Evolutionary conservation across 257 asterid genomes (phyloP).

Genomic region (Knoxia roxburghii): DNA sequence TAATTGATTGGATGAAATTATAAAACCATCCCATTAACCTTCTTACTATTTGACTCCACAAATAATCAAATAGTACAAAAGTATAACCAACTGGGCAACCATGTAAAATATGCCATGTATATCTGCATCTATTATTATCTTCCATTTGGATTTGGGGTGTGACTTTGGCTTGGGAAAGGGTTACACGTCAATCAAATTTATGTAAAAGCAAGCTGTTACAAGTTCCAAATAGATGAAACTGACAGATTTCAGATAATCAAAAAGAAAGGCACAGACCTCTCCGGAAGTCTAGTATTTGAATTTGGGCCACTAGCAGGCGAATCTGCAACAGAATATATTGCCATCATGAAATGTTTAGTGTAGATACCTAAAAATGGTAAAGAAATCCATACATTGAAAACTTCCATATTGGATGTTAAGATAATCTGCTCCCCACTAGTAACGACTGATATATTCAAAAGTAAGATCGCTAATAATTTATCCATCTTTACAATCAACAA

Average conservation of each 20-base stretch:
- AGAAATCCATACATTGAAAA: neutral
- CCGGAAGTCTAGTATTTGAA: constrained; percentile 89
- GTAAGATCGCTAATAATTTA: neutral
- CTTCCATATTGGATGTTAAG: neutral
- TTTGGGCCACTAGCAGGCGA: constrained; percentile 53
- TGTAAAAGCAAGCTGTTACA: neutral
- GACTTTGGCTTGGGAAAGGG: no score
- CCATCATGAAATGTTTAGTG: neutral
- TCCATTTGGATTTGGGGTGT: neutral
- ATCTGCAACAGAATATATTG: constrained; percentile 40
- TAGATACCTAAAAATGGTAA: neutral
- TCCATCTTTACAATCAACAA: neutral
- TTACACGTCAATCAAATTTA: neutral
- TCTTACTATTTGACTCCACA: neutral
- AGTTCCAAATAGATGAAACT: no score
- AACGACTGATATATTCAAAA: neutral
- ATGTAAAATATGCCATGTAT: neutral
- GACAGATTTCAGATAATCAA: neutral
- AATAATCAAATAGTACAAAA: neutral
- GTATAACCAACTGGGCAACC: neutral
- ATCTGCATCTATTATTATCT: neutral
- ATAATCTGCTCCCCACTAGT: neutral
- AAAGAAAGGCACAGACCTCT: constrained; percentile 49
- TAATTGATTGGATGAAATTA: neutral
- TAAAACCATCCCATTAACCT: neutral